Conservation (phyloP, 1,139 yeast species). For the Scheffersomyces insectosa region DNA sequence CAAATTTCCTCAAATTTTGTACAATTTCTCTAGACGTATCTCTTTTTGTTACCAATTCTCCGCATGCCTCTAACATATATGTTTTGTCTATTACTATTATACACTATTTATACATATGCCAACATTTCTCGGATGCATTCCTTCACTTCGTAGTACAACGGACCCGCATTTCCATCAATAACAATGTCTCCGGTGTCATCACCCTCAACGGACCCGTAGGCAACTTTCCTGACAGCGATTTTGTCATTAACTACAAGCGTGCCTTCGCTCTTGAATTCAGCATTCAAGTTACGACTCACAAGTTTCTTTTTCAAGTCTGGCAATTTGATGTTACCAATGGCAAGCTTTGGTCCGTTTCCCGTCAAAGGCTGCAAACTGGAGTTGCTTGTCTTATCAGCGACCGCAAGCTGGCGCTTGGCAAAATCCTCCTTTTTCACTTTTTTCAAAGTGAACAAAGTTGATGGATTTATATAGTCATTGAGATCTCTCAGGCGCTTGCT, state of each 20-base stretch:
- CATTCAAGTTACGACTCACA: slow-evolving; percentile 58
- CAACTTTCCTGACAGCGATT: slow-evolving; percentile 73
- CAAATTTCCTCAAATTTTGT: too few relatives aligned
- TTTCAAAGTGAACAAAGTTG: slow-evolving; percentile 40
- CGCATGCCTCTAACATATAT: too few relatives aligned
- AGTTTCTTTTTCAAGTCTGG: slow-evolving; percentile 76
- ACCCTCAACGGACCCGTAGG: slow-evolving; percentile 38
- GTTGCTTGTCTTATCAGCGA: slow-evolving; percentile 9
- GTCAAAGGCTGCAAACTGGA: background rate
- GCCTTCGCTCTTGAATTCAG: slow-evolving; percentile 94
- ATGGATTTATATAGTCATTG: slow-evolving; percentile 33
- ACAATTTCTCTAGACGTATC: too few relatives aligned
- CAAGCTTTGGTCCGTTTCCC: slow-evolving; percentile 43
- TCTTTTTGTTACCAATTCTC: too few relatives aligned
- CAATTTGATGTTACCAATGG: slow-evolving; percentile 86
- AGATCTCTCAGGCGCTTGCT: slow-evolving; percentile 20
- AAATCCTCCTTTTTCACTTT: slow-evolving; percentile 21
- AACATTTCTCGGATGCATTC: slow-evolving; percentile 74
- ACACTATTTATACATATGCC: slow-evolving; percentile 57
- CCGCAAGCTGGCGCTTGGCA: slow-evolving; percentile 11
- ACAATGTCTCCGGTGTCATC: slow-evolving; percentile 75
- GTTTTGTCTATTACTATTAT: too few relatives aligned
- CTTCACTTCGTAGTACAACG: slow-evolving; percentile 78
- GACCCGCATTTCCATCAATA: slow-evolving; percentile 80
- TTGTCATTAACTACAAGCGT: slow-evolving; percentile 80